Evolutionary conservation across 106 monocot genomes (phyloP), one percentile per base, ranked within the genome.

Genomic region (Phalaenopsis aphrodite): DNA sequence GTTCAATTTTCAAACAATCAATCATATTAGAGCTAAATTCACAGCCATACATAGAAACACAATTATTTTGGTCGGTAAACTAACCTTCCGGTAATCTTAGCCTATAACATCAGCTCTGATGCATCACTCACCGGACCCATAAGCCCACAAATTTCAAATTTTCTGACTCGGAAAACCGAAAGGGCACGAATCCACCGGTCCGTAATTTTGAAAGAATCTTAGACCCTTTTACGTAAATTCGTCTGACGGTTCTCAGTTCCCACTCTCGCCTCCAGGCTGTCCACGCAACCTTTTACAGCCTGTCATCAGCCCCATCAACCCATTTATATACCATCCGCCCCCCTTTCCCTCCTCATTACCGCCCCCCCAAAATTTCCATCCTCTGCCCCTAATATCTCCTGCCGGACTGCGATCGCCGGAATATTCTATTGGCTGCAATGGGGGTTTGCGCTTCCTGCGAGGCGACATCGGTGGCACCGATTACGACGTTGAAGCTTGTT

Each of bases 401-500:
- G 15, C 14, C 52, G 2, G 52, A 12, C 30, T 0, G 30, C 15
- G 1, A 17, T 74, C 74, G 17, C 74, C 74, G 74, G 43, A 74
- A 43, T 43, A 71, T 42, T 74, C 43, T 6, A 1, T 12, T 74
- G 7, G 1, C 23, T 49, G 49, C 46, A 41, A 85, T 85, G 85
- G 85, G 85, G 19, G 15, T 38, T 0, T 85, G 85, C 58, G 17
- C 18, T n/a, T 81, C 85, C 30, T 77, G 69, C 78, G 77, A 71
- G n/a, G 30, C 81, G 18, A 42, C 11, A 42, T 66, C 41, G 16
- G 66, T 52, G 55, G 36, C 81, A 47, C 72, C 81, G 69, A 37
- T 47, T 48, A 15, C 69, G 67, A 85, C 81, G 42, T 72, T 72
- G 57, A 85, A 85, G 85, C 42, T 85, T 57, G 68, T 85, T 15